A percentile compares a stretch with the other conserved stretches of the same genome.
phyloP scores from a whole-genome alignment of 2,329 filamentous ascomycete genomes.

The Exophiala mesophila region DNA sequence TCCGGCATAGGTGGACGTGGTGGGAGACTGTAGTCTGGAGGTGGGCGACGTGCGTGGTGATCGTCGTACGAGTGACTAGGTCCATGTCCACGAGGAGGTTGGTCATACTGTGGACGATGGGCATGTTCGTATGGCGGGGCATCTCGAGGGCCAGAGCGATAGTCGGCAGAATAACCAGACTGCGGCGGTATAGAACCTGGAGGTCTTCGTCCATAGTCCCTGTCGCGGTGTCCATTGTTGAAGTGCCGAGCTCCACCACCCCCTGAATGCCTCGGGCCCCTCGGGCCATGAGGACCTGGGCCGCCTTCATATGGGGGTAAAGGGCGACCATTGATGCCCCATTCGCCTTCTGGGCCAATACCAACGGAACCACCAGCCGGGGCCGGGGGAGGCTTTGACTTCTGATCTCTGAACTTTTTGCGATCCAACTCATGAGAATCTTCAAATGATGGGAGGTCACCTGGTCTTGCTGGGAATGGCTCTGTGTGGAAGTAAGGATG shows the following conservation, averaged over 20 bases:
- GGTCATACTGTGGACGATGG: constrained; percentile 19
- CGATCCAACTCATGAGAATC: constrained; percentile 96
- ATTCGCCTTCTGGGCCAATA: constrained; percentile 58
- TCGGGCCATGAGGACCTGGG: constrained; percentile 30
- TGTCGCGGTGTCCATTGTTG: constrained; percentile 26
- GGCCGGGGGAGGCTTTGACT: constrained; percentile 77
- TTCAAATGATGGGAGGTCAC: constrained; percentile 85
- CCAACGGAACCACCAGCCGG: constrained; percentile 89
- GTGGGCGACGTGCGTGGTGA: constrained; percentile 19
- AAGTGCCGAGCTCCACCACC: constrained; percentile 34
- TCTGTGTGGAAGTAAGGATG: constrained; percentile 83
- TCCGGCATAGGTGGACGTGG: constrained; percentile 20
- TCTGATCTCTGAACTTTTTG: constrained; percentile 81
- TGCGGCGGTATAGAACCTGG: constrained; percentile 15
- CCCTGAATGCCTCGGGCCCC: too few relatives aligned
- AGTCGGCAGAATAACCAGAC: constrained; percentile 18
- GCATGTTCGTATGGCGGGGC: constrained; percentile 18
- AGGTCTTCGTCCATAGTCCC: constrained; percentile 9
- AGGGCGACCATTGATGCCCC: constrained; percentile 39
- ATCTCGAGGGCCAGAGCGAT: constrained; percentile 19
- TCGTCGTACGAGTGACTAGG: constrained; percentile 21
- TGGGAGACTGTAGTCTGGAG: constrained; percentile 16
- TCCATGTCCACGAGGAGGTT: constrained; percentile 2
- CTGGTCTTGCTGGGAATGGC: constrained; percentile 73
- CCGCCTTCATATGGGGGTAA: constrained; percentile 31